phyloP scores from a whole-genome alignment of 2,329 filamentous ascomycete species.

The Hypoxylon rubiginosum region DNA sequence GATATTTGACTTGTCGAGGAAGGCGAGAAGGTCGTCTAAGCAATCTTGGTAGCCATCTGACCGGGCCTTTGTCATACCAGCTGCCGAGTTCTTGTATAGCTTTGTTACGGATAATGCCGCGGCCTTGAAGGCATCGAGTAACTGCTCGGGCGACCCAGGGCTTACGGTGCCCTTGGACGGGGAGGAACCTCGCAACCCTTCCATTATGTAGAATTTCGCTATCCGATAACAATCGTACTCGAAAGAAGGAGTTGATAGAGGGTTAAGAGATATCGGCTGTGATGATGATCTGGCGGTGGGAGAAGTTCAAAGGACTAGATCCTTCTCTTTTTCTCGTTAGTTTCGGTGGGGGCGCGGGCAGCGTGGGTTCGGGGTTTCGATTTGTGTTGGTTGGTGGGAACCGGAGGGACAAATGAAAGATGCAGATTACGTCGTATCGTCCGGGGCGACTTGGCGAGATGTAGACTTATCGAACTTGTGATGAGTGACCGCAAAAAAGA shows the following conservation, averaged over 20 bases:
- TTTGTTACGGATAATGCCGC: slow-evolving; percentile 96
- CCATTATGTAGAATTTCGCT: slow-evolving; percentile 38
- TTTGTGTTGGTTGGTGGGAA: slow-evolving; percentile 39
- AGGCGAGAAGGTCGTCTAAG: slow-evolving; percentile 87
- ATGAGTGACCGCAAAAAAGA: slow-evolving; percentile 2
- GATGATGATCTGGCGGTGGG: slow-evolving; percentile 20
- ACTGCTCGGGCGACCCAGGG: slow-evolving; percentile 68
- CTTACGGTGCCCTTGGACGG: slow-evolving; percentile 53
- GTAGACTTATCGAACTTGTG: slow-evolving; percentile 16
- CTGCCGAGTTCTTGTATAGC: slow-evolving; percentile 91
- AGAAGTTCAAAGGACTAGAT: slow-evolving; percentile 25
- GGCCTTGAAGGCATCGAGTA: slow-evolving; percentile 90
- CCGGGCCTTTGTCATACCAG: slow-evolving; percentile 80
- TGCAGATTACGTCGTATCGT: slow-evolving; percentile 36
- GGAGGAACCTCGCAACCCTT: slow-evolving; percentile 50
- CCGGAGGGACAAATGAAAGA: slow-evolving; percentile 36
- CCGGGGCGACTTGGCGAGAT: slow-evolving; percentile 14
- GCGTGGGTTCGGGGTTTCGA: neutral
- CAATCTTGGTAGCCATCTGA: slow-evolving; percentile 93
- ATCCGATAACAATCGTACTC: slow-evolving; percentile 8
- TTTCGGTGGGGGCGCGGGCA: slow-evolving; percentile 41
- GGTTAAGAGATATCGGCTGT: neutral
- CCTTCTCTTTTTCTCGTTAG: slow-evolving; percentile 43
- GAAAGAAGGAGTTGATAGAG: neutral
- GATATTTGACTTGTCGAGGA: slow-evolving; percentile 85